Evolutionary conservation across 805 yeast species (phyloP).

Genomic region (Candida dajiaensis): DNA sequence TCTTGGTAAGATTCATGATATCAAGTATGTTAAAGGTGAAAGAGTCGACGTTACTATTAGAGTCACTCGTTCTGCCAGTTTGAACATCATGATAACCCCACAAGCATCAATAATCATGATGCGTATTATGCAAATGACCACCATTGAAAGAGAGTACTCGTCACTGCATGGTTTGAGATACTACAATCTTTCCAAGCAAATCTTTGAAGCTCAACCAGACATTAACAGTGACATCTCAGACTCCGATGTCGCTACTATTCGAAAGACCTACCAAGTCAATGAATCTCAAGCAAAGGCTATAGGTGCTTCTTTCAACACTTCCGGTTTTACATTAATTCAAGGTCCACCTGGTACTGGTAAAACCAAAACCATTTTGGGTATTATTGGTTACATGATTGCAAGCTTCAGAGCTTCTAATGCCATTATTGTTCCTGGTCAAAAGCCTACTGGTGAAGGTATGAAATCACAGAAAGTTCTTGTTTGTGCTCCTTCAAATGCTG

Average conservation of each 20-base stretch:
- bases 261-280: slow-evolving; percentile 56
- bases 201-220: slow-evolving; percentile 62
- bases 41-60: slow-evolving; percentile 70
- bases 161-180: slow-evolving; percentile 77
- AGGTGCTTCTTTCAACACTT: slow-evolving; percentile 55
- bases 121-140: slow-evolving; percentile 79
- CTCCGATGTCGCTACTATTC: slow-evolving; percentile 35
- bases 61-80: slow-evolving; percentile 42
- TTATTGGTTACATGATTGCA: slow-evolving; percentile 71
- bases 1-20: slow-evolving; percentile 73
- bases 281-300: slow-evolving; percentile 90
- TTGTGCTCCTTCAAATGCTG: slow-evolving; percentile 99
- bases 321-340: slow-evolving; percentile 87
- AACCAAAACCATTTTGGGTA: slow-evolving; percentile 92
- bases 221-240: slow-evolving; percentile 29
- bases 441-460: slow-evolving; percentile 1
- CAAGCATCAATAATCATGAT: slow-evolving; percentile 59
- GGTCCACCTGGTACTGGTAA: slow-evolving; percentile 99
- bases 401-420: slow-evolving; percentile 24
- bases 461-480: slow-evolving; percentile 59
- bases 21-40: slow-evolving; percentile 61
- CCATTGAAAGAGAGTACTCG: slow-evolving; percentile 88
- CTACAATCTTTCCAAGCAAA: slow-evolving; percentile 67
- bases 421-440: slow-evolving; percentile 27
- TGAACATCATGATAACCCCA: slow-evolving; percentile 51